Conservation (phyloP, 2,329 filamentous ascomycete genomes). For the Cladosporium sp. region DNA sequence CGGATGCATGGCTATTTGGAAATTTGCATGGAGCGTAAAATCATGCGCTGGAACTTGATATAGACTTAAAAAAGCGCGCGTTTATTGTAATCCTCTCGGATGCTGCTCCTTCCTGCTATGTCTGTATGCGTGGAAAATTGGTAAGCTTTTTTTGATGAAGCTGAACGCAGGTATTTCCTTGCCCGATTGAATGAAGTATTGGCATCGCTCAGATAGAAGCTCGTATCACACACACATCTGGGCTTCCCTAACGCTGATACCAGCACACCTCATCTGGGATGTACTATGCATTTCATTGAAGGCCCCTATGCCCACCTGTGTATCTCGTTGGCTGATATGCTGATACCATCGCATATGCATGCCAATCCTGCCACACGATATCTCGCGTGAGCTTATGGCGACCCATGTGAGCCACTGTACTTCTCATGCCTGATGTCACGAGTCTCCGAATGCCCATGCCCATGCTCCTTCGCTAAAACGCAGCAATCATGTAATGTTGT, state of each 20-base stretch:
- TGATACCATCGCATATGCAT: neutral
- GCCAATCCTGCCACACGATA: neutral
- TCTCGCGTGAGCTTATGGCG: neutral
- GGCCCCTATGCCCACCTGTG: neutral
- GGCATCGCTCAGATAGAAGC: too few species aligned
- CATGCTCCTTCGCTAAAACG: slow-evolving; percentile 15
- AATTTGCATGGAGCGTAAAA: neutral
- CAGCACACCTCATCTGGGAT: neutral
- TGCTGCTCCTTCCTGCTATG: too few species aligned
- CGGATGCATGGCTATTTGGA: too few species aligned
- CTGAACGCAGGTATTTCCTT: too few species aligned
- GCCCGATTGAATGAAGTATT: too few species aligned
- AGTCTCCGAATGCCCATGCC: neutral
- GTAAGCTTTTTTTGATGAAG: too few species aligned
- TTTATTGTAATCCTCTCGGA: neutral
- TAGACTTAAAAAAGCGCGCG: too few species aligned
- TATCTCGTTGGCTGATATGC: too few species aligned
- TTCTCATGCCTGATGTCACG: neutral
- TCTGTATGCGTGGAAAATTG: too few species aligned
- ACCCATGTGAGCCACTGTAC: neutral
- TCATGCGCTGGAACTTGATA: neutral
- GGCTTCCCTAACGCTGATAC: neutral
- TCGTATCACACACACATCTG: too few species aligned
- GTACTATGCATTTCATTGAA: neutral
- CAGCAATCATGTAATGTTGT: neutral